Evolutionary conservation across 2,329 filamentous ascomycete species (phyloP).

Genomic region (Ascosphaera acerosa): DNA sequence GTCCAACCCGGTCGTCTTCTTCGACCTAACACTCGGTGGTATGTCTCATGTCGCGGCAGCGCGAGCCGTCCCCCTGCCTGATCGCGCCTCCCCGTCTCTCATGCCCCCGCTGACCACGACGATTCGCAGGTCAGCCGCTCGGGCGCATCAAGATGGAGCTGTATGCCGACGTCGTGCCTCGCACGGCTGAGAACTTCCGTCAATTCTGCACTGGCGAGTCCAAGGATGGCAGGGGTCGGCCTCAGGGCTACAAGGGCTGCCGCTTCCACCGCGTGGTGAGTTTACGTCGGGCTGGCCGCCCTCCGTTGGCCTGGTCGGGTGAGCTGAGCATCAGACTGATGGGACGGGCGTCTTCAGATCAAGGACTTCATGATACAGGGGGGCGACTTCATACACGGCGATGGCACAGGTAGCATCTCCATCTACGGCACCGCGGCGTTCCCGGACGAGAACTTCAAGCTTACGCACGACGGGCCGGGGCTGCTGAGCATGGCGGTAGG

Average conservation of each 20-base stretch:
- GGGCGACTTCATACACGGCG: conserved; percentile 81
- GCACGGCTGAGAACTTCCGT: conserved; percentile 88
- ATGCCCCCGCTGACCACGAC: conserved; percentile 2
- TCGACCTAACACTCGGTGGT: conserved; percentile 24
- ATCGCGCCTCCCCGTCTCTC: neutral
- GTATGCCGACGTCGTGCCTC: conserved; percentile 59
- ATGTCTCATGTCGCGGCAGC: conserved; percentile 9
- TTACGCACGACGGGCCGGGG: conserved; percentile 56
- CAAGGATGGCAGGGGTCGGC: conserved; percentile 48
- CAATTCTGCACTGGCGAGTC: conserved; percentile 90
- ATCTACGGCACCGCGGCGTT: conserved; percentile 76
- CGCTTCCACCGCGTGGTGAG: conserved; percentile 84
- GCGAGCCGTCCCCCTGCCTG: neutral
- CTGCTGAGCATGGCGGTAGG: conserved; percentile 80
- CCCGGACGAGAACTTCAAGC: conserved; percentile 65
- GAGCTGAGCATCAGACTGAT: conserved; percentile 2
- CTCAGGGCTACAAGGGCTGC: conserved; percentile 82
- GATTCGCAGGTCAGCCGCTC: conserved; percentile 48
- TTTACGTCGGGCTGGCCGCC: conserved; percentile 6
- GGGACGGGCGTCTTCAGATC: conserved; percentile 30
- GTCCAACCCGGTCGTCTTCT: conserved; percentile 23
- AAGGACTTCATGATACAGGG: conserved; percentile 95
- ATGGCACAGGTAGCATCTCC: conserved; percentile 66
- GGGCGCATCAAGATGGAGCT: conserved; percentile 79
- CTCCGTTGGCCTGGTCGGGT: conserved; percentile 1